Evolutionary conservation across 495 filamentous ascomycete species (phyloP), one percentile per base, ranked within the genome.

Genomic region (Gamarada debralockiae): DNA sequence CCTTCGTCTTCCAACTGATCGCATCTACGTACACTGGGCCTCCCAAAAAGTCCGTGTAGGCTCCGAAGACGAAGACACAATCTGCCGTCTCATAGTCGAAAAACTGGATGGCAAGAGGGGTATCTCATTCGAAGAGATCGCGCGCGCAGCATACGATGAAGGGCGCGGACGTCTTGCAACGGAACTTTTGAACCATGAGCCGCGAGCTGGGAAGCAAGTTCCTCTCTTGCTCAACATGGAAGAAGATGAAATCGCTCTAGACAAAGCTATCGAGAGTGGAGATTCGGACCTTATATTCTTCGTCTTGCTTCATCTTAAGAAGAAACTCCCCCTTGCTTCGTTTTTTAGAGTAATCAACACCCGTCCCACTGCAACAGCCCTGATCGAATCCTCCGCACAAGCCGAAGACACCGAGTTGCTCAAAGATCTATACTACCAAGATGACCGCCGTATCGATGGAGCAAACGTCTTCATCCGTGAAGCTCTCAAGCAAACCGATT

Each of bases 391-490:
- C 1, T 85, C 83, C 0, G 92, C 93, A 1, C 72, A 74, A 41
- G 78, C 77, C 20, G 83, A 89, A 44, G 93, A 97, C 60, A 77
- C 75, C 3, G 86, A 95, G 17, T 66, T 98, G 9, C 80, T 97
- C 10, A 97, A 97, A 63, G 93, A 97, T 65, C 76, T 98, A 21
- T 98, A 92, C 70, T 97, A 98, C 62, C 93, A 97, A 71, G 95
- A 97, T 61, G 93, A 98, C 67, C 86, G 92, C 6, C 86, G 90
- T 0, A 71, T 90, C 20, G 95, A 98, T 55, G 91, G 93, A 15
- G 84, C 93, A 1, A 86, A 90, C 53, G 82, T 97, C 6, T 86
- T 97, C 39, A 65, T 97, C 38, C 76, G 80, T 13, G 92, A 98
- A 71, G 89, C 89, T 0, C 69, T 96, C 5, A 67, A 73, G 5